These are phyloP conservation scores for Claviceps africana DNA, from an alignment of 2,329 filamentous ascomycete genomes.

Conservation along the genomic window DNA sequence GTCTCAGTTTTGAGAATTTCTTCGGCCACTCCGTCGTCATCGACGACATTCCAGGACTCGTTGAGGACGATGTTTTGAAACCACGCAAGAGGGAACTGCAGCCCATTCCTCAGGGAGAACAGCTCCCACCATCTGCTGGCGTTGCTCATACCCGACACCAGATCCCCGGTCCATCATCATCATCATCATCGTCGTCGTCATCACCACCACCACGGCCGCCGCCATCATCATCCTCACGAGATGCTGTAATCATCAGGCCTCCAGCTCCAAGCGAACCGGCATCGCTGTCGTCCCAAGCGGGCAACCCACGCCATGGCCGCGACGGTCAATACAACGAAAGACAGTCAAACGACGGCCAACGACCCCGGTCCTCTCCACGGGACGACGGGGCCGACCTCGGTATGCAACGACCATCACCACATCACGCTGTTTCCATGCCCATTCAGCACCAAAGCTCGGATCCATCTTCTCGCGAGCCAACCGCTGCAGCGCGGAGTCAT, in stretches of 20 bases:
- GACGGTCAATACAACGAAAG: slow-evolving; percentile 22
- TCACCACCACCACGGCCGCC: background rate
- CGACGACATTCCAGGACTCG: slow-evolving; percentile 63
- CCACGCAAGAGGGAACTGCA: slow-evolving; percentile 22
- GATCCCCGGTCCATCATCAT: slow-evolving; percentile 22
- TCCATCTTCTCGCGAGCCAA: slow-evolving; percentile 12
- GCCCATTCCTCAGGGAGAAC: slow-evolving; percentile 18
- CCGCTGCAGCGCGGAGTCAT: slow-evolving; percentile 21
- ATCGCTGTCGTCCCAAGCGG: slow-evolving; percentile 28
- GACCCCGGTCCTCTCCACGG: slow-evolving; percentile 28
- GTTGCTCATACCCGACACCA: slow-evolving; percentile 20
- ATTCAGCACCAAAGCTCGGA: slow-evolving; percentile 22
- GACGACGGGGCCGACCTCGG: slow-evolving; percentile 31
- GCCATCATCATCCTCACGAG: slow-evolving; percentile 13
- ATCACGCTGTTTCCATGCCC: slow-evolving; percentile 36
- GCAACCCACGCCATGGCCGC: slow-evolving; percentile 25
- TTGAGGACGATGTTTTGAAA: slow-evolving; percentile 57
- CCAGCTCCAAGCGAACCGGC: slow-evolving; percentile 30
- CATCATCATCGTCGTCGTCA: too few relatives aligned
- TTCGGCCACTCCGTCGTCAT: slow-evolving; percentile 64
- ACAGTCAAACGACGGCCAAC: slow-evolving; percentile 15
- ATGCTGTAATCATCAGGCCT: slow-evolving; percentile 21
- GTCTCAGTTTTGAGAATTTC: slow-evolving; percentile 75
- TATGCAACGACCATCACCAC: slow-evolving; percentile 32
- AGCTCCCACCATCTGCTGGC: slow-evolving; percentile 14